These are phyloP conservation scores for Arxiozyma telluris DNA, from an alignment of 1,139 yeast species.

Conservation along the genomic window DNA sequence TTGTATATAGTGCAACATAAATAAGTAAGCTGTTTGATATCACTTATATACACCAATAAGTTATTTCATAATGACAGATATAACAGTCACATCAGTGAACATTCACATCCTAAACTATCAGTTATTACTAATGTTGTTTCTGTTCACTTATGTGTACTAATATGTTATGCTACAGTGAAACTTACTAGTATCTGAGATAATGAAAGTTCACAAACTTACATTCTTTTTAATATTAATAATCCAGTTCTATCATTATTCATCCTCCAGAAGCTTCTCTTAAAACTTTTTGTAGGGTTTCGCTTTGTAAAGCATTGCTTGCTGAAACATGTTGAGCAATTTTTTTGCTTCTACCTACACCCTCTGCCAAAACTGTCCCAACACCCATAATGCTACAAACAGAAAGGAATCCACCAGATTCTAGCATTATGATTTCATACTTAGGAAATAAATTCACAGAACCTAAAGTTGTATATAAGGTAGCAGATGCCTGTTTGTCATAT, in stretches of 20 bases:
- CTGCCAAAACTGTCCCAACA: constrained; percentile 9
- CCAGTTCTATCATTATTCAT: neutral
- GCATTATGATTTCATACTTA: constrained; percentile 7
- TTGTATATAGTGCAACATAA: too few relatives aligned
- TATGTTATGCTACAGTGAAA: neutral
- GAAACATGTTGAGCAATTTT: constrained; percentile 12
- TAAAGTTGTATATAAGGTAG: constrained; percentile 9
- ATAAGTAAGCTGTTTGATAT: too few relatives aligned
- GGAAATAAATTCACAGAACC: constrained; percentile 11
- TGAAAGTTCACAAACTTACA: neutral
- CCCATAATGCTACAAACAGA: constrained; percentile 13
- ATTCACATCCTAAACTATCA: too few relatives aligned
- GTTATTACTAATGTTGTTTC: too few relatives aligned
- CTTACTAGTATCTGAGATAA: too few relatives aligned
- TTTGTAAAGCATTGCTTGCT: constrained; percentile 3
- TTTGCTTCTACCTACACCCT: constrained; percentile 16
- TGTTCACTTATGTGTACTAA: neutral
- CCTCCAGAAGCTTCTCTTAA: neutral
- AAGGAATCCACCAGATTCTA: constrained; percentile 5
- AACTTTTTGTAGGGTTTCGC: neutral
- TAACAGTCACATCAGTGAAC: too few relatives aligned
- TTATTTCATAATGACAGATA: too few relatives aligned
- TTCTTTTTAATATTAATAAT: too few relatives aligned
- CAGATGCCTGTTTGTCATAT: constrained; percentile 8
- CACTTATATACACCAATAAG: too few relatives aligned